Evolutionary conservation across 106 monocot genomes (phyloP).

Genomic region (Hemerocallis citrina): DNA sequence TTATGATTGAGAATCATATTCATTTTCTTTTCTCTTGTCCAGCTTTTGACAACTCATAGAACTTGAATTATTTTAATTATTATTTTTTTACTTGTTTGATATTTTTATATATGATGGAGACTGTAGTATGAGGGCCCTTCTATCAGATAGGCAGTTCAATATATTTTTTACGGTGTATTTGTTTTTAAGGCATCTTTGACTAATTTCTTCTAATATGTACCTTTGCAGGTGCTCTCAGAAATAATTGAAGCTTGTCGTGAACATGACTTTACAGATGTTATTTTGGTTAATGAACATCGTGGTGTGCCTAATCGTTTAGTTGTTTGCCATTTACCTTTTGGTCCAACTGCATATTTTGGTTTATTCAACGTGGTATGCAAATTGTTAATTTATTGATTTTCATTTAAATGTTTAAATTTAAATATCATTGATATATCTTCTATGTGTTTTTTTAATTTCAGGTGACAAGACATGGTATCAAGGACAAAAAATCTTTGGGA

Average conservation of each 20-base stretch:
- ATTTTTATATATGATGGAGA: neutral
- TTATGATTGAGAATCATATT: neutral
- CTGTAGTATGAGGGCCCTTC: neutral
- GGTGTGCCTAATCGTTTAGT: constrained; percentile 87
- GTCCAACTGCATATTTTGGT: constrained; percentile 95
- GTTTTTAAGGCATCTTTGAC: neutral
- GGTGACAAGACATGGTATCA: constrained; percentile 94
- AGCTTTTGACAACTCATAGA: neutral
- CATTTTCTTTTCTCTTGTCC: neutral
- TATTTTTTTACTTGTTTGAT: neutral
- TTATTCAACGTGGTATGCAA: constrained; percentile 89
- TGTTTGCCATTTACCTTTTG: constrained; percentile 90
- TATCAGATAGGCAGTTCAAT: neutral
- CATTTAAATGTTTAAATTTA: neutral
- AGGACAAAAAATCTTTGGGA: constrained; percentile 87
- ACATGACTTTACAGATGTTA: constrained; percentile 90
- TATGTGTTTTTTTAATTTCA: constrained; percentile 14
- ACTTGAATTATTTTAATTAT: neutral
- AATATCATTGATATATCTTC: neutral
- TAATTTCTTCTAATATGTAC: neutral
- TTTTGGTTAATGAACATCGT: constrained; percentile 93
- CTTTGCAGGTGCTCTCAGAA: constrained; percentile 30
- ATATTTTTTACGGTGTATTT: neutral
- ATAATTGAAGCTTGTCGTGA: constrained; percentile 78
- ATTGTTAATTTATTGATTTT: neutral